These are phyloP conservation scores for Apiospora saccharicola DNA, from an alignment of 2,329 filamentous ascomycete species.

Conservation along the genomic window DNA sequence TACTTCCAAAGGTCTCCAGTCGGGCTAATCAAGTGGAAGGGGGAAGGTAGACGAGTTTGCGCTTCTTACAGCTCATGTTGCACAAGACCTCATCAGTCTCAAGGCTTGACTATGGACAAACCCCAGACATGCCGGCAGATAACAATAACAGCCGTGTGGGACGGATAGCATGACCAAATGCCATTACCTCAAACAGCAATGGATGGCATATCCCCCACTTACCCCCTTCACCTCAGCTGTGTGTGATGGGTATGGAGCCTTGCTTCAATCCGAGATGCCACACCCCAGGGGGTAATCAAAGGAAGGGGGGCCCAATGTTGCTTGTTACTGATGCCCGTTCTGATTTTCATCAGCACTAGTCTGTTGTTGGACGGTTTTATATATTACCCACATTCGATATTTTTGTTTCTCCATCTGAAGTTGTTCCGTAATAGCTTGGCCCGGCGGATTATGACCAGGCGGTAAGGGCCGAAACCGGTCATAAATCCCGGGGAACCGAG, in stretches of 20 bases:
- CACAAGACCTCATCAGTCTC: neutral
- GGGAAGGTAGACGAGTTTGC: neutral
- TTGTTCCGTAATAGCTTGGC: neutral
- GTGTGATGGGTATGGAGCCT: neutral
- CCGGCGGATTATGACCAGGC: neutral
- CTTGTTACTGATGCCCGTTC: neutral
- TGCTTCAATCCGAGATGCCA: neutral
- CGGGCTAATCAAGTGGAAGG: neutral
- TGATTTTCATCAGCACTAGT: conserved; percentile 11
- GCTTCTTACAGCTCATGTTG: neutral
- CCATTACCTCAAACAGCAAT: neutral
- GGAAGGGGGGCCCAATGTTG: no score
- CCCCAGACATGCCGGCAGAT: conserved; percentile 14
- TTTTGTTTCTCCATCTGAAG: neutral
- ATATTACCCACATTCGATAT: neutral
- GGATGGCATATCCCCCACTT: neutral
- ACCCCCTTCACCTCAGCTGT: neutral
- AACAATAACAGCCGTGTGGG: conserved; percentile 8
- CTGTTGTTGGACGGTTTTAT: neutral
- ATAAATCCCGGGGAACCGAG: neutral
- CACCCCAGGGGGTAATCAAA: conserved; percentile 2
- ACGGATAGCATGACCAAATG: neutral
- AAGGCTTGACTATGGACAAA: neutral
- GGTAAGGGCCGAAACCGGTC: neutral
- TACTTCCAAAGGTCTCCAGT: neutral